Evolutionary conservation across 2,329 filamentous ascomycete genomes (phyloP), one percentile per base, ranked within the genome.

Genomic region (Penicillium aurantiogriseum): DNA sequence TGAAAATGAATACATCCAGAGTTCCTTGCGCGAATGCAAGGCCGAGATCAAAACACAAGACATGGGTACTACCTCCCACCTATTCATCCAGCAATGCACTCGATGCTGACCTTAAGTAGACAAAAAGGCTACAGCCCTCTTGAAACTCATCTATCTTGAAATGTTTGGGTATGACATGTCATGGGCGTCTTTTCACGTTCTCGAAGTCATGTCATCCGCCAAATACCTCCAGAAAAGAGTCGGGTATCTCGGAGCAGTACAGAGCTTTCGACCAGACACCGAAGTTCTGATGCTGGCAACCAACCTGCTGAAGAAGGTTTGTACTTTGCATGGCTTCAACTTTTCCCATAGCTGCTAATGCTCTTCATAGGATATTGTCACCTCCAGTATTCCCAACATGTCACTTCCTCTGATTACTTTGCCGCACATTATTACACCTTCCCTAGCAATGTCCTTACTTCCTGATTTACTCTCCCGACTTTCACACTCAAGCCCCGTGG

Each of bases 81-180:
- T 38, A 38, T 27, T 35, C 21, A 13, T 11, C 42, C 29, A 13
- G 38, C 13, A 21, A 52, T 45, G 17, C 17, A 40, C 27, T 35
- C 50, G 35, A 42, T 57, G 35, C 57, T 66, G 33, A 65, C 23
- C 7, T 9, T 17, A 19, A 45, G 57, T 59, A 91, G 92, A 97
- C 79, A 84, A 96, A 77, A 99, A 99, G 81, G 92, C 94, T 21
- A 97, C 92, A 35, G 94, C 94, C 45, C 83, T 99, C 53, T 81
- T 99, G 70, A 99, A 99, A 80, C 84, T 99, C 67, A 88, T 97
- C 52, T 99, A 99, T 74, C 85, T 99, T 64, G 94, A 99, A 75
- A 99, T 99, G 94, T 92, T 97, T 67, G 94, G 94, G 15, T 90
- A 97, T 74, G 94, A 97, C 77, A 99, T 99, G 94, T 97, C 93